These are phyloP conservation scores for Rubroshorea leprosula DNA, from an alignment of 345 rosid genomes.

Conservation along the genomic window DNA sequence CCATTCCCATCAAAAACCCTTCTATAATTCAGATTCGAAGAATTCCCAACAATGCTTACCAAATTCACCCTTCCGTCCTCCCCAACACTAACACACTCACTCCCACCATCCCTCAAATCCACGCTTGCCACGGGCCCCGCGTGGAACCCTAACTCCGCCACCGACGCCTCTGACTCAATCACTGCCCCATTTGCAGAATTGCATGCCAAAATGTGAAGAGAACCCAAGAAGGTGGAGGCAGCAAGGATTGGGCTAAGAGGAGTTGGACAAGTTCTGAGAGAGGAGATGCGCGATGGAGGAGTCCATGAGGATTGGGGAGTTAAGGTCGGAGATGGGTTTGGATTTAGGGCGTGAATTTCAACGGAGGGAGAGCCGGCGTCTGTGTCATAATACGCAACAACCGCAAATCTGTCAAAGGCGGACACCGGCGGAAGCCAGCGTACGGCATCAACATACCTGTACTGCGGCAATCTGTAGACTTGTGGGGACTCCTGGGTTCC, in stretches of 20 bases:
- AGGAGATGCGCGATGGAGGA: slow-evolving; percentile 62
- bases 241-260: slow-evolving; percentile 40
- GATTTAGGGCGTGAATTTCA: slow-evolving; percentile 44
- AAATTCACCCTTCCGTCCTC: slow-evolving; percentile 49
- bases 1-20: slow-evolving; percentile 72
- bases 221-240: slow-evolving; percentile 49
- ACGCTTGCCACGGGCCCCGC: slow-evolving; percentile 49
- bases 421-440: slow-evolving; percentile 85
- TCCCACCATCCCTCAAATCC: slow-evolving; percentile 56
- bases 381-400: slow-evolving; percentile 50
- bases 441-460: slow-evolving; percentile 56
- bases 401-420: slow-evolving; percentile 52
- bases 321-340: slow-evolving; percentile 18
- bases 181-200: slow-evolving; percentile 25
- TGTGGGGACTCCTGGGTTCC: slow-evolving; percentile 31
- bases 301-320: slow-evolving; percentile 41
- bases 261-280: slow-evolving; percentile 37
- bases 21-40: slow-evolving; percentile 29
- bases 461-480: slow-evolving; percentile 50
- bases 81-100: slow-evolving; percentile 69
- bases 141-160: slow-evolving; percentile 39
- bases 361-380: slow-evolving; percentile 45
- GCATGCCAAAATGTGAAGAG: slow-evolving; percentile 44
- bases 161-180: slow-evolving; percentile 28
- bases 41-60: slow-evolving; percentile 31